phyloP scores from a whole-genome alignment of 352 stramenopile genomes.

The Globisporangium carolinianum region DNA sequence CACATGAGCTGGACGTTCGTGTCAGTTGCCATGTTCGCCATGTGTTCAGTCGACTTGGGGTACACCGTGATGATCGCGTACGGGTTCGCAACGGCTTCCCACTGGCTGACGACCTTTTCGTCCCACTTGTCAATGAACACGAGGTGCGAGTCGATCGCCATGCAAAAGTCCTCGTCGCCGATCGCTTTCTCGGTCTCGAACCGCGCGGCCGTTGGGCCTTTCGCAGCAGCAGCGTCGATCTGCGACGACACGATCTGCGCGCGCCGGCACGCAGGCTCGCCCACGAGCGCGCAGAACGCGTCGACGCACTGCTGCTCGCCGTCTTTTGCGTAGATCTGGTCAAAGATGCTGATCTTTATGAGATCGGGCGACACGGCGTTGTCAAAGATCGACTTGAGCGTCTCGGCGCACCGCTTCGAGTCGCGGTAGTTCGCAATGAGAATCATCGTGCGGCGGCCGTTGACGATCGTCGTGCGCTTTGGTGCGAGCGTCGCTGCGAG shows the following conservation, averaged over 20 bases:
- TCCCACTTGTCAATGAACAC: conserved; percentile 76
- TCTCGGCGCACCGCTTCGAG: conserved; percentile 61
- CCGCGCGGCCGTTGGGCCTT: conserved; percentile 56
- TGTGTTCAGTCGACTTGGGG: conserved; percentile 64
- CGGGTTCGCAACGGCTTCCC: conserved; percentile 59
- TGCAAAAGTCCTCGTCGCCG: conserved; percentile 72
- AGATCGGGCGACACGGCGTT: conserved; percentile 28
- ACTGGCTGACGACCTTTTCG: conserved; percentile 62
- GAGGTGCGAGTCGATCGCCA: conserved; percentile 77
- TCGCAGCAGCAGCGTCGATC: conserved; percentile 63
- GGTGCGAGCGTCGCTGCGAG: conserved; percentile 12
- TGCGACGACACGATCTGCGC: conserved; percentile 59
- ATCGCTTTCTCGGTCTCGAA: conserved; percentile 77
- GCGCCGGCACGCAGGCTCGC: conserved; percentile 47
- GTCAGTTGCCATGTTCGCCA: conserved; percentile 42
- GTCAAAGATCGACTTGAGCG: conserved; percentile 72
- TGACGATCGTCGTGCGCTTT: conserved; percentile 30
- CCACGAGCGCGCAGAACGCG: conserved; percentile 59
- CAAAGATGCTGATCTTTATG: conserved; percentile 15
- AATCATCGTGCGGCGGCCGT: conserved; percentile 66
- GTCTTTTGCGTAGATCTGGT: conserved; percentile 45
- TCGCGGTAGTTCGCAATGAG: conserved; percentile 82
- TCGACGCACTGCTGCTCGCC: conserved; percentile 65
- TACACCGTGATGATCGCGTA: conserved; percentile 81
- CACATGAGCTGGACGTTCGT: conserved; percentile 76